A percentile compares a stretch with the other conserved stretches of the same genome.
phyloP scores from a whole-genome alignment of 345 rosid genomes.

The Psidium friedrichsthalianum region DNA sequence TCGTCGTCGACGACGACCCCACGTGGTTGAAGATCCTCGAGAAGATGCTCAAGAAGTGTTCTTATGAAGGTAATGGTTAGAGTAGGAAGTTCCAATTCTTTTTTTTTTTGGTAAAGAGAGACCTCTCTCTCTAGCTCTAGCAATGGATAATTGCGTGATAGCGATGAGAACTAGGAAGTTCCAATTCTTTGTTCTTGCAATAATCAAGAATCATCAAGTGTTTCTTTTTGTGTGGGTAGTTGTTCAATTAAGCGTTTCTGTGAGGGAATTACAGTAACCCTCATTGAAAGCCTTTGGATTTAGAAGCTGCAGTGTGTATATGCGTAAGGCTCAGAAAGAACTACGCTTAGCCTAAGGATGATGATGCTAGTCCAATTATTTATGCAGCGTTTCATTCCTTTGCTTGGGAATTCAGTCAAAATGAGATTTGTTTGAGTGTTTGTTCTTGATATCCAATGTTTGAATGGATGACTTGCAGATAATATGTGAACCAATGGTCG shows the following conservation, averaged over 20 bases:
- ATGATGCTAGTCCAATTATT: background rate
- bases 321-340: background rate
- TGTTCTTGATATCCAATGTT: background rate
- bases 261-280: background rate
- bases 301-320: background rate
- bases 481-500: background rate
- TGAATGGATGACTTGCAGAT: background rate
- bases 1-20: slow-evolving; percentile 91
- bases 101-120: too few species aligned
- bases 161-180: too few species aligned
- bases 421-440: background rate
- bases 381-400: background rate
- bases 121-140: too few species aligned
- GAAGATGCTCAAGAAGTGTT: slow-evolving; percentile 95
- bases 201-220: background rate
- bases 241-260: background rate
- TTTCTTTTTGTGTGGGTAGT: background rate
- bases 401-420: background rate
- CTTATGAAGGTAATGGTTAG: slow-evolving; percentile 54
- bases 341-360: background rate
- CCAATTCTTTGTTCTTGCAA: background rate
- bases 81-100: background rate
- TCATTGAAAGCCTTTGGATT: background rate
- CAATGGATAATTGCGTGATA: too few species aligned
- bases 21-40: slow-evolving; percentile 97